A percentile compares a stretch with the other conserved stretches of the same genome.
phyloP scores from a whole-genome alignment of 148 eudicot species.

The Oxyria digyna region DNA sequence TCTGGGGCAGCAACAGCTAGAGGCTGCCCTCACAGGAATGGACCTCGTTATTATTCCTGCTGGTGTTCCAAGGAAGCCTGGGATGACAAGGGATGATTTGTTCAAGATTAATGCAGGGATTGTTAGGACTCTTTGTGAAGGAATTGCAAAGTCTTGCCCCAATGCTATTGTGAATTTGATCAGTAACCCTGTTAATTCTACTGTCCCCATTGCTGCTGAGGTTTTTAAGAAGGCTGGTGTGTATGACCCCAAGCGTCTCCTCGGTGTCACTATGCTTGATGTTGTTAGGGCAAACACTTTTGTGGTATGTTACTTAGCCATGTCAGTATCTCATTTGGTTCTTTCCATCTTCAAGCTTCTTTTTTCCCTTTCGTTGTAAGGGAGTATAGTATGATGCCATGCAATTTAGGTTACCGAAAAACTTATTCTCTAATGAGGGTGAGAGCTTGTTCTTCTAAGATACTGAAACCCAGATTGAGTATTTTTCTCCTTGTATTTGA shows the following conservation, averaged over 20 bases:
- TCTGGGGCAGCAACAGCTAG: constrained; percentile 68
- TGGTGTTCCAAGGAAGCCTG: constrained; percentile 97
- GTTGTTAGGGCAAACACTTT: constrained; percentile 98
- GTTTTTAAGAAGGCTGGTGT: constrained; percentile 87
- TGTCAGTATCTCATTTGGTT: background rate
- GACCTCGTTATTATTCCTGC: constrained; percentile 94
- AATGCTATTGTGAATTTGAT: constrained; percentile 82
- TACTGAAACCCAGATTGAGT: background rate
- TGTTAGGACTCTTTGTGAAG: constrained; percentile 89
- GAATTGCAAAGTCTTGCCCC: constrained; percentile 81
- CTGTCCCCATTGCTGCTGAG: constrained; percentile 98
- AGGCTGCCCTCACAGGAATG: constrained; percentile 85
- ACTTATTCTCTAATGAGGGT: background rate
- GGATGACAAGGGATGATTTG: constrained; percentile 98
- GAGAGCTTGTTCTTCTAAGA: background rate
- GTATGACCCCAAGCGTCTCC: constrained; percentile 75
- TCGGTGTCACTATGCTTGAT: constrained; percentile 97
- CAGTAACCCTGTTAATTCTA: constrained; percentile 96
- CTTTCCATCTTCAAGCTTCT: background rate
- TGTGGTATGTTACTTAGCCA: constrained; percentile 52
- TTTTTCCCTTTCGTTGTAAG: background rate
- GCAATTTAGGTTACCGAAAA: background rate
- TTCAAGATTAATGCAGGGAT: constrained; percentile 98
- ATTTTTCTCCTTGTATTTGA: background rate
- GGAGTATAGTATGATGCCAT: background rate